These are phyloP conservation scores for Asclepias syriaca DNA, from an alignment of 257 asterid species.

Conservation along the genomic window DNA sequence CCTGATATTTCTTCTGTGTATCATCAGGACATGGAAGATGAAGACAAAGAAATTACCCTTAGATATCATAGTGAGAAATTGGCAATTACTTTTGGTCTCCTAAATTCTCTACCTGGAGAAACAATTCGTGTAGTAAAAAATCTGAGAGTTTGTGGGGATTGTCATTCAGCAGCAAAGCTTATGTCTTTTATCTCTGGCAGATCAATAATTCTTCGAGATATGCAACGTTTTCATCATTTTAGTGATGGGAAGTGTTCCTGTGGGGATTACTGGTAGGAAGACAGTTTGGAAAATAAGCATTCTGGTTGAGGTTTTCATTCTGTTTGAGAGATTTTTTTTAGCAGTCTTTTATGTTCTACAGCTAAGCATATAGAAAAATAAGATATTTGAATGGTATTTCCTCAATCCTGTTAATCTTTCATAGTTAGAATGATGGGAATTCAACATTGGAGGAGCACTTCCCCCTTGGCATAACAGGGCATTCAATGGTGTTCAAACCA, in stretches of 20 bases:
- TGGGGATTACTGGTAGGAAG: constrained; percentile 36
- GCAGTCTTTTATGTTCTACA: too few relatives aligned
- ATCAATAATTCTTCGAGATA: constrained; percentile 29
- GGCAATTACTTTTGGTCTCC: constrained; percentile 36
- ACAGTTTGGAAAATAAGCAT: not conserved
- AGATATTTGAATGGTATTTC: not conserved
- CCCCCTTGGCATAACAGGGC: constrained; percentile 56
- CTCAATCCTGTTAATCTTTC: not conserved
- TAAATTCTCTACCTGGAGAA: constrained; percentile 30
- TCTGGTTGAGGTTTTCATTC: not conserved
- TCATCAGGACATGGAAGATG: constrained; percentile 24
- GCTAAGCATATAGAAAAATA: too few relatives aligned
- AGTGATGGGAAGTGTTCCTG: constrained; percentile 39
- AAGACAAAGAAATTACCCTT: constrained; percentile 30
- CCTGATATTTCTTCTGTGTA: constrained; percentile 30
- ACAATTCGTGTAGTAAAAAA: constrained; percentile 32
- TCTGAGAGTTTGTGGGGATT: constrained; percentile 35
- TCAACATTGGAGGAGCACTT: constrained; percentile 39
- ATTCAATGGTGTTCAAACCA: constrained; percentile 40
- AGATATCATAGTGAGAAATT: constrained; percentile 42
- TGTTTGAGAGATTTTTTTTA: too few relatives aligned
- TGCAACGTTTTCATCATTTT: constrained; percentile 41
- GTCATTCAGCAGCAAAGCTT: constrained; percentile 36
- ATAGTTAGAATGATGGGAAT: constrained; percentile 51
- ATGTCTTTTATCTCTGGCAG: constrained; percentile 24